Conservation (phyloP, 768 basidiomycete species). For the Pleurotus djamor region DNA sequence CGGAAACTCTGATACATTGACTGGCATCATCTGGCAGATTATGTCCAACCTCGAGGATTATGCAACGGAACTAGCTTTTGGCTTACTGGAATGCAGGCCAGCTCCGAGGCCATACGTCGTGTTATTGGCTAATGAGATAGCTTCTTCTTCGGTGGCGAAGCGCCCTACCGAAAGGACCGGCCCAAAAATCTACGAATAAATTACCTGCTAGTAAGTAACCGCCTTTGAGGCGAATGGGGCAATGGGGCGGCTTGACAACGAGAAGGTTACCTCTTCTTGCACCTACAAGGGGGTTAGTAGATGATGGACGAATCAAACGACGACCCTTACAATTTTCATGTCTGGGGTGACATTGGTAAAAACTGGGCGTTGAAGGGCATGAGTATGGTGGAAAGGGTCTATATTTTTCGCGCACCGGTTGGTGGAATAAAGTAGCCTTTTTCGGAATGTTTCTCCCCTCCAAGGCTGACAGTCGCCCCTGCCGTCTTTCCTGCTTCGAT, state of each 20-base stretch:
- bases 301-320: neutral
- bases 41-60: neutral
- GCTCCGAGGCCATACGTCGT: slow-evolving; percentile 91
- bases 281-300: slow-evolving; percentile 34
- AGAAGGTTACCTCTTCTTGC: slow-evolving; percentile 59
- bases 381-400: no score
- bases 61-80: neutral
- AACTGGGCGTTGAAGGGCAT: slow-evolving; percentile 38
- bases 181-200: slow-evolving; percentile 75
- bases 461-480: slow-evolving; percentile 76
- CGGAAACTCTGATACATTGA: slow-evolving; percentile 88
- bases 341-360: slow-evolving; percentile 75
- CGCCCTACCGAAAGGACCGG: slow-evolving; percentile 83
- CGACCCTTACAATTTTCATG: slow-evolving; percentile 77
- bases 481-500: slow-evolving; percentile 83
- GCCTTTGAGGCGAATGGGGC: no score
- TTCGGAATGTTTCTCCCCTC: slow-evolving; percentile 73
- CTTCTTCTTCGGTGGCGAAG: slow-evolving; percentile 89
- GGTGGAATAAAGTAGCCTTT: slow-evolving; percentile 92
- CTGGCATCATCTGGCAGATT: slow-evolving; percentile 62
- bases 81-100: slow-evolving; percentile 82
- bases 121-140: slow-evolving; percentile 80
- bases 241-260: neutral
- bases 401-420: slow-evolving; percentile 55
- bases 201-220: no score